These are phyloP conservation scores for Vitellaria paradoxa DNA, from an alignment of 179 eudicot genomes.

Conservation along the genomic window DNA sequence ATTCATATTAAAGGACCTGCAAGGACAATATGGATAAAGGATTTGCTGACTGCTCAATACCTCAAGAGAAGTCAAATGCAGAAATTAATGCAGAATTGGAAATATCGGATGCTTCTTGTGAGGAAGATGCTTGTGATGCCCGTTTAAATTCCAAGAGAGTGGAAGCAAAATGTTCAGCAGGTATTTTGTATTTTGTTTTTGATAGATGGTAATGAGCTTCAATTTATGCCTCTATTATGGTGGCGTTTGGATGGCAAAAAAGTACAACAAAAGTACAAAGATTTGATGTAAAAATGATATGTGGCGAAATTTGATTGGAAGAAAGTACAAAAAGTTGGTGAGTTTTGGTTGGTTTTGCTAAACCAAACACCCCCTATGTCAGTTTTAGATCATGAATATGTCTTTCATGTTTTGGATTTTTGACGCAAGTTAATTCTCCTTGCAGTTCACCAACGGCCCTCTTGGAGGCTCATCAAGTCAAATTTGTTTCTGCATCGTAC, in stretches of 20 bases:
- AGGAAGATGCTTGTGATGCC: slow-evolving; percentile 60
- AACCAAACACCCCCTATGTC: too few relatives aligned
- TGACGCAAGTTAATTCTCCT: slow-evolving; percentile 3
- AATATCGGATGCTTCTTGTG: slow-evolving; percentile 73
- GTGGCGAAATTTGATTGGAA: too few relatives aligned
- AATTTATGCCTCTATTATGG: neutral
- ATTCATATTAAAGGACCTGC: slow-evolving; percentile 63
- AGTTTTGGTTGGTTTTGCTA: too few relatives aligned
- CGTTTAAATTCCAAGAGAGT: slow-evolving; percentile 34
- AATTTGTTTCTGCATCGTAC: slow-evolving; percentile 85
- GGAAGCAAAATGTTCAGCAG: slow-evolving; percentile 40
- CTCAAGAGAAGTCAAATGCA: slow-evolving; percentile 91
- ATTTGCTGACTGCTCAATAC: slow-evolving; percentile 85
- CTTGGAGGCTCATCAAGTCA: slow-evolving; percentile 76
- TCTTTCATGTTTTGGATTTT: neutral
- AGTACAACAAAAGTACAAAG: too few relatives aligned
- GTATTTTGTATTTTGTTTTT: slow-evolving; percentile 26
- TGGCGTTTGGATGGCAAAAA: too few relatives aligned
- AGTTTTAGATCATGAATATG: neutral
- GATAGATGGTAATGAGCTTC: neutral
- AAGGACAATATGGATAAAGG: slow-evolving; percentile 79
- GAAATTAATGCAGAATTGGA: slow-evolving; percentile 90
- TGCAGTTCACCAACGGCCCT: slow-evolving; percentile 58
- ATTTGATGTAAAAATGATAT: too few relatives aligned
- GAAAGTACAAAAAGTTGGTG: too few relatives aligned